These are phyloP conservation scores for Thalassiosira hispida DNA, from an alignment of 352 stramenopile genomes.

Conservation along the genomic window DNA sequence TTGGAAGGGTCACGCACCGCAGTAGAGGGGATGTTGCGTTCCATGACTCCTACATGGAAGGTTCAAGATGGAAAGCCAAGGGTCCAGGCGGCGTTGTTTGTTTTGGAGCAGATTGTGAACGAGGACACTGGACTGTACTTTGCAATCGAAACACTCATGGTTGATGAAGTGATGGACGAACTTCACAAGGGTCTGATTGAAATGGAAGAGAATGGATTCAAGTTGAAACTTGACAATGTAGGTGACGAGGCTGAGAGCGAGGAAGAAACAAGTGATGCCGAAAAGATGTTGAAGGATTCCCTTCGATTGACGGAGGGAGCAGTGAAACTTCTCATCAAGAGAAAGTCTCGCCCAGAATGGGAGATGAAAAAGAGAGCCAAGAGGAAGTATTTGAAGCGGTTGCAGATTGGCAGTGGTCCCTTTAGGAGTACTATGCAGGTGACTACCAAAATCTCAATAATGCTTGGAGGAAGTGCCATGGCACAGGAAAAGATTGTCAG, in stretches of 20 bases:
- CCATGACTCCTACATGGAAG: conserved; percentile 51
- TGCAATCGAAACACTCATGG: conserved; percentile 30
- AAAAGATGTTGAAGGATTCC: conserved; percentile 29
- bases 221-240: conserved; percentile 28
- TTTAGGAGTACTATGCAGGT: conserved; percentile 35
- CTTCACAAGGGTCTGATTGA: conserved; percentile 39
- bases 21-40: conserved; percentile 52
- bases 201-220: conserved; percentile 37
- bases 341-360: conserved; percentile 39
- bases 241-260: conserved; percentile 15
- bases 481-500: conserved; percentile 33
- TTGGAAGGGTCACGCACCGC: conserved; percentile 28
- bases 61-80: conserved; percentile 42
- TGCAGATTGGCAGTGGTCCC: conserved; percentile 42
- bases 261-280: conserved; percentile 23
- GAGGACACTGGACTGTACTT: conserved; percentile 53
- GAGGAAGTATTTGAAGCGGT: conserved; percentile 42
- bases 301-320: conserved; percentile 23
- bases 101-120: conserved; percentile 41
- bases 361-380: conserved; percentile 60
- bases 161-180: conserved; percentile 43
- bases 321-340: conserved; percentile 47
- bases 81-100: conserved; percentile 43
- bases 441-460: conserved; percentile 42
- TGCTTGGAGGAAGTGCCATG: conserved; percentile 22